Base-by-base conservation (phyloP, 345 rosid species). In the Rhizophora apiculata region DNA sequence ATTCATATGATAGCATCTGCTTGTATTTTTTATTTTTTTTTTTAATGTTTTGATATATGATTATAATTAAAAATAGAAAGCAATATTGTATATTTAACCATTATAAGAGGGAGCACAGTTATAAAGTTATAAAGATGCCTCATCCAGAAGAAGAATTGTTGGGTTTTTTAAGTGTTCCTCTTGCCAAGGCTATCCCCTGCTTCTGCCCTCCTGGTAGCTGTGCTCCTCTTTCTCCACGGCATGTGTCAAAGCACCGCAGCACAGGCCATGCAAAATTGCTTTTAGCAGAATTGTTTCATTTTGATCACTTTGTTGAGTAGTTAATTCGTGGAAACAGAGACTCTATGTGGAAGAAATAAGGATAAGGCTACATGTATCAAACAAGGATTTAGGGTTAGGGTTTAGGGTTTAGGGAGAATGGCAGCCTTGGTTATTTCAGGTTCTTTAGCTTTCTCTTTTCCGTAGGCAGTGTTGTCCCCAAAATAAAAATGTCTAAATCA, bases 161-260 rank as follows among this genome's bases (percentile, higher is more conserved):
- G 67, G 73, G 37, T 62, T 70, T 66, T 70, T 70, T 18, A 24
- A 61, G 67, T 51, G 62, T 62, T 34, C 67, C 62, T 34, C 73
- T 31, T 2, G 73, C 67, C 22, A 70, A 34, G 20, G 67, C 73
- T n/a, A 70, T 62, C 13, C 67, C 62, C 27, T 70, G 73, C 54
- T 70, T 70, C 34, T 70, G 73, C 22, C 73, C 73, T 51, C 73
- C 73, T 52, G 67, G 62, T 19, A 62, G 48, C 24, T 70, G 73
- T 13, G 37, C 73, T 34, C 62, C 73, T 62, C 73, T 62, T 70
- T 70, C 73, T 30, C 67, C 73, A 18, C 67, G 62, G n/a, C 6
- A 62, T 0, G 67, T 62, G 4, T 62, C 67, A 70, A 51, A 11
- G 67, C 34, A 24, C 73, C 52, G 61, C 53, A 70, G 22, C 18